These are phyloP conservation scores for Apiotrichum laibachii DNA, from an alignment of 1,284 basidiomycete genomes.

Conservation along the genomic window DNA sequence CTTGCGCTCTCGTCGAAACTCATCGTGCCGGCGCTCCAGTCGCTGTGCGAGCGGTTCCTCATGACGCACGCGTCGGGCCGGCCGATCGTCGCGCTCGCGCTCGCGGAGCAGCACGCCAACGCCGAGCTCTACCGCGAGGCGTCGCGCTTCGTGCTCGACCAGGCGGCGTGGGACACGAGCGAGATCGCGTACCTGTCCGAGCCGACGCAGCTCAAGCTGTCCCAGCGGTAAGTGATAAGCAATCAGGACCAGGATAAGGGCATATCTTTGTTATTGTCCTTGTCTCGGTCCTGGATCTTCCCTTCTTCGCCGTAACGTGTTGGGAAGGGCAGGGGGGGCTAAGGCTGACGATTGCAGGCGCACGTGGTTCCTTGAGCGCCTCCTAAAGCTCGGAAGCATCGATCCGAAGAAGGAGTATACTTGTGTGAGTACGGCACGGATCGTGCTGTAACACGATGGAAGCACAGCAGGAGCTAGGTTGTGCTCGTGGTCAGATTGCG, in stretches of 20 bases:
- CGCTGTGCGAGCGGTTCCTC: constrained; percentile 77
- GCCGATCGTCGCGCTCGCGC: constrained; percentile 84
- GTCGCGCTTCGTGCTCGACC: constrained; percentile 83
- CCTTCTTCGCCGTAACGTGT: no score
- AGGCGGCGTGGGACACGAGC: constrained; percentile 61
- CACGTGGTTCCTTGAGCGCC: constrained; percentile 89
- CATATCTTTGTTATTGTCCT: constrained; percentile 39
- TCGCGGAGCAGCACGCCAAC: constrained; percentile 80
- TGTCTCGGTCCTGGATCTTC: no score
- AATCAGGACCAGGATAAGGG: no score
- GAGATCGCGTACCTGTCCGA: constrained; percentile 75
- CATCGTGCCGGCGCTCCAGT: constrained; percentile 72
- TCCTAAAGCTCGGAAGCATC: constrained; percentile 83
- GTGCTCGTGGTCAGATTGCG: background rate
- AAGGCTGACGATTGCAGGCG: constrained; percentile 56
- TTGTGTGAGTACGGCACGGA: constrained; percentile 23
- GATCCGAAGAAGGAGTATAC: constrained; percentile 72
- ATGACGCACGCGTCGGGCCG: constrained; percentile 84
- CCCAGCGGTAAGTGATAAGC: constrained; percentile 60
- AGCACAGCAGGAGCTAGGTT: no score
- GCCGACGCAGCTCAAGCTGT: constrained; percentile 78
- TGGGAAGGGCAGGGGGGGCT: no score
- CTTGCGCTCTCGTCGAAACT: constrained; percentile 41
- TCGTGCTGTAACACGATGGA: no score
- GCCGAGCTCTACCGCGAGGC: constrained; percentile 85